Evolutionary conservation across 192 early-diverging fungal genomes (phyloP).

Genomic region (Podila clonocystis): DNA sequence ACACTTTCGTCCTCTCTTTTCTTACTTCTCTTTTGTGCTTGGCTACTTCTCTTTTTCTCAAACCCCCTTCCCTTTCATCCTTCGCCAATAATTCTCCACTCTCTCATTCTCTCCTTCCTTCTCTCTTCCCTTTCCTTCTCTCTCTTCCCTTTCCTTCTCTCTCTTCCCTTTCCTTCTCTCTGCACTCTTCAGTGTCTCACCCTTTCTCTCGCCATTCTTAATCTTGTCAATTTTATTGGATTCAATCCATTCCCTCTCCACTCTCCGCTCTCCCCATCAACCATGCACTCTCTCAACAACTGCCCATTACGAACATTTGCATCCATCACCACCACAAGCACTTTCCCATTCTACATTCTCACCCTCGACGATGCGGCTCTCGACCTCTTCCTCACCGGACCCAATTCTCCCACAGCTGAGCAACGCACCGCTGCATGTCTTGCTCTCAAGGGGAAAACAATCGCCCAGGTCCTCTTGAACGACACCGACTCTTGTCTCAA

Average conservation of each 20-base stretch:
- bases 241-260: not conserved
- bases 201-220: not conserved
- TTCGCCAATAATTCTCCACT: not conserved
- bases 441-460: not conserved
- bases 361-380: constrained; percentile 22
- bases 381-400: constrained; percentile 23
- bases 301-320: constrained; percentile 38
- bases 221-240: not conserved
- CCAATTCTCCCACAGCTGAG: not conserved
- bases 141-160: not conserved
- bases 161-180: not conserved
- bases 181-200: not conserved
- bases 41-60: too few relatives aligned
- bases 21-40: not conserved
- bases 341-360: constrained; percentile 23
- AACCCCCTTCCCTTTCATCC: not conserved
- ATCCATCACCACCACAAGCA: constrained; percentile 33
- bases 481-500: not conserved
- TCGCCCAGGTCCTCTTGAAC: constrained; percentile 9
- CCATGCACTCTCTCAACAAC: constrained; percentile 30
- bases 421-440: not conserved
- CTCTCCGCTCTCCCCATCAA: not conserved
- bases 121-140: not conserved
- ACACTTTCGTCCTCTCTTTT: too few relatives aligned
- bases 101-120: not conserved